Base-by-base conservation (phyloP, 1,284 basidiomycete species). In the Quambalaria eucalypti region DNA sequence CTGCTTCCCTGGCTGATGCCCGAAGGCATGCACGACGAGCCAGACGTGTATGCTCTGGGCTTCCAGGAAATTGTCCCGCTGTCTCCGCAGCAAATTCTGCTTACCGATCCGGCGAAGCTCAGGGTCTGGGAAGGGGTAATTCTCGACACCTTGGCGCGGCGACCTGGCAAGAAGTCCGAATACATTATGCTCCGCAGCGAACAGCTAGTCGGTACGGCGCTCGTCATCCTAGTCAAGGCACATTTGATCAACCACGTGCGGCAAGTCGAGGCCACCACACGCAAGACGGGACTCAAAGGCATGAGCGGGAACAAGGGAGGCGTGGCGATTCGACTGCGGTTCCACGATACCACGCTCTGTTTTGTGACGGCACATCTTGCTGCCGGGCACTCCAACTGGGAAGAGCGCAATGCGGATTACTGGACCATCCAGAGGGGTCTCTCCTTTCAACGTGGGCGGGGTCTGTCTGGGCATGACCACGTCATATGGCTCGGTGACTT, bases 11-110 rank as follows among this genome's bases (percentile, higher is more conserved):
- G 93, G 93, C 77, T 99, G 28, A 91, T 90, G 73, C 90, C 93
- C 16, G 52, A 59, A 2, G 57, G 55, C 16, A 28, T 61, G 30
- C 54, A 60, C 8, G 44, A 39, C 25, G 77, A 84, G 78, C 38
- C 62, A 10, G 69, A 71, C 53, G 52, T 69, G 42, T 65, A 64
- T 51, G 59, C 62, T 7, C 55, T 66, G 29, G 89, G 88, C 1
- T 96, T 99, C 71, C 95, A 99, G 77, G 95, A 99, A 77, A 91
- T 99, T 52, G 95, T 99, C 0, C 90, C 90, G 36, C 81, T 99
- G 40, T 96, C 89, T 5, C 90, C 95, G 4, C 90, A 95, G 72
- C 92, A 97, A 76, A 96, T 99, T 51, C 55, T 74, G n/a, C 64
- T 95, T 73, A 88, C 93, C 2, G 95, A 98, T 77, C 90, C 92